Evolutionary conservation across 2,329 filamentous ascomycete species (phyloP).

Genomic region (Ophiostoma piceae): DNA sequence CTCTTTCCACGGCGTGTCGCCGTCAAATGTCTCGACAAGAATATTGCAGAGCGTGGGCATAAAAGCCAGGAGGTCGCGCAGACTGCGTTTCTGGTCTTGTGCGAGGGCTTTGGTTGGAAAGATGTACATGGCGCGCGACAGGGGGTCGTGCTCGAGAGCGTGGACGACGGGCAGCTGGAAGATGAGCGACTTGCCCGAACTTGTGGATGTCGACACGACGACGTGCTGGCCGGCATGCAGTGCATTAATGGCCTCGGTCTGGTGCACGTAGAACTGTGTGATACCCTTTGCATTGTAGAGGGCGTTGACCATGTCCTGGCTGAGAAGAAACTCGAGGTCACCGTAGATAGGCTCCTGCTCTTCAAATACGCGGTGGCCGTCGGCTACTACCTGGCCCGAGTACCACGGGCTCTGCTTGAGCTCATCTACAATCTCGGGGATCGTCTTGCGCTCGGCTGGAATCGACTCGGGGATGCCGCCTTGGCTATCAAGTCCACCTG

Average conservation of each 20-base stretch:
- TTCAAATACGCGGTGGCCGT: constrained; percentile 87
- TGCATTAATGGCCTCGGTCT: constrained; percentile 88
- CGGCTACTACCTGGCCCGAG: constrained; percentile 83
- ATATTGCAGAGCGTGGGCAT: constrained; percentile 71
- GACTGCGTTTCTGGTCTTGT: constrained; percentile 84
- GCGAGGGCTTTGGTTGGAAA: constrained; percentile 96
- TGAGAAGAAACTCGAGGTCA: constrained; percentile 77
- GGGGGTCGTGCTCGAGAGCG: constrained; percentile 69
- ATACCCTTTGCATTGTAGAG: constrained; percentile 89
- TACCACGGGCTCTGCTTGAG: constrained; percentile 84
- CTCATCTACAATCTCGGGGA: constrained; percentile 79
- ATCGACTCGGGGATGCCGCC: constrained; percentile 60
- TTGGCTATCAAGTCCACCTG: constrained; percentile 24
- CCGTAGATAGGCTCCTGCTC: constrained; percentile 76
- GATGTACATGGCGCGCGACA: constrained; percentile 89
- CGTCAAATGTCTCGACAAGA: constrained; percentile 90
- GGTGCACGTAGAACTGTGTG: constrained; percentile 80
- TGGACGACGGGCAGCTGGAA: constrained; percentile 92
- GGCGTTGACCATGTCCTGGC: constrained; percentile 90
- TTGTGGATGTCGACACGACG: constrained; percentile 90
- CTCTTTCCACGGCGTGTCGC: constrained; percentile 79
- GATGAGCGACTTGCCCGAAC: constrained; percentile 95
- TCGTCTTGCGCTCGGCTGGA: constrained; percentile 70
- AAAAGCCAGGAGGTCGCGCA: constrained; percentile 77
- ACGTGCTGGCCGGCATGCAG: constrained; percentile 78